Evolutionary conservation across 208 protist genomes (phyloP).

Genomic region (Acanthamoeba castellanii): DNA sequence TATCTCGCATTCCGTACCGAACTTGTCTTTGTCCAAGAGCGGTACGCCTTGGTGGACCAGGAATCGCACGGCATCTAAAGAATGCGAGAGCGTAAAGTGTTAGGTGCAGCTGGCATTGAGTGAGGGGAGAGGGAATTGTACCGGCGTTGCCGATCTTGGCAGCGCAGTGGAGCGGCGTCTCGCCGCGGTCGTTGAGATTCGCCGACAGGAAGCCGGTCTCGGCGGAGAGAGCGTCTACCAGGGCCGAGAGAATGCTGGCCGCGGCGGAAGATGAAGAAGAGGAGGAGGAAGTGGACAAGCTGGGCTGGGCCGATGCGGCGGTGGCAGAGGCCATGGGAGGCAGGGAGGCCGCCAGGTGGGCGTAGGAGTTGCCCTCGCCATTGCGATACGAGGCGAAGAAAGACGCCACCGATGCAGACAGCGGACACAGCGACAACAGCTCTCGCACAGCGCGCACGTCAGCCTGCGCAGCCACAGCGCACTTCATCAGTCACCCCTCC

Average conservation of each 20-base stretch:
- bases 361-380: not conserved
- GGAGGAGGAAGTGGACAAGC: not conserved
- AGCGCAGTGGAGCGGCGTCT: slow-evolving; percentile 3
- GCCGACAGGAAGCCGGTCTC: not conserved
- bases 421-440: not conserved
- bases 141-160: slow-evolving; percentile 3
- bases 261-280: not conserved
- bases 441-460: not conserved
- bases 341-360: not conserved
- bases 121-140: not conserved
- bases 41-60: not conserved
- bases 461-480: not conserved
- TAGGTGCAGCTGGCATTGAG: not conserved
- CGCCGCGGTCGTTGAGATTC: not conserved
- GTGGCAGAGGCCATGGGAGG: not conserved
- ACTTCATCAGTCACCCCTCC: not conserved
- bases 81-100: not conserved
- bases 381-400: slow-evolving; percentile 9
- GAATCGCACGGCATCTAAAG: not conserved
- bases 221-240: not conserved
- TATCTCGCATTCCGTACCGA: too few relatives aligned
- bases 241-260: not conserved
- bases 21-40: slow-evolving; percentile 28
- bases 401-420: not conserved
- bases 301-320: not conserved